Base-by-base conservation (phyloP, 371 early-diverging fungal species). In the Aphelidium insulamus region DNA sequence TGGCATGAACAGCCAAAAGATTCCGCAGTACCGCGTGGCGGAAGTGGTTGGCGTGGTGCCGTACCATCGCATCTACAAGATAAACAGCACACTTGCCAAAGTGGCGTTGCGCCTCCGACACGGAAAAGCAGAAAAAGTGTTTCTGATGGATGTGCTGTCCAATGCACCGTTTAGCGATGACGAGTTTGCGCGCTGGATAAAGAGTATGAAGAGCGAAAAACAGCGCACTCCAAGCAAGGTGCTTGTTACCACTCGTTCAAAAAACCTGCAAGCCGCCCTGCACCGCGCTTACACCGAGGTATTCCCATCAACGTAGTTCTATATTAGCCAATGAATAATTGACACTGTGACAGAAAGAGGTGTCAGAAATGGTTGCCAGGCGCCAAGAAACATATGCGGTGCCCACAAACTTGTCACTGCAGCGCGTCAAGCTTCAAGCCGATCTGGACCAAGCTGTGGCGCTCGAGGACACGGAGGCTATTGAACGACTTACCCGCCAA, bases 61-160 rank as follows among this genome's bases (percentile, higher is more conserved):
- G 21, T 67, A 66, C 40, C 56, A 67, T 38, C 64, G 69, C 32
- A 47, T 56, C 14, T 81, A 81, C 43, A 50, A 55, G 28, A 38
- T 81, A 5, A 66, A 60, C 16, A 54, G 50, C 10, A 48, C 61
- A 0, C 47, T 45, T 33, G 65, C 71, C 28, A 69, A 75, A 39
- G 54, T 57, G 33, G 69, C 63, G 5, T 36, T 81, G 7, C 51
- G 48, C 11, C 47, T 75, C 18, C 58, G 59, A 30, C 76, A 75
- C 39, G 81, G 79, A 21, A 57, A 57, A 18, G 58, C 72, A 3
- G 64, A 66, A 31, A 63, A 59, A 28, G 54, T 44, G 7, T 78
- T 75, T 33, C 54, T 67, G 0, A 75, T 77, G 73, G 77, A 76
- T 36, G 64, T 65, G 21, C 45, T 78, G 7, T 78, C 79, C 5